A percentile compares a stretch with the other conserved stretches of the same genome.
Evolutionary conservation across 352 stramenopile genomes (phyloP).

Genomic region (Phytopythium ostracodes): DNA sequence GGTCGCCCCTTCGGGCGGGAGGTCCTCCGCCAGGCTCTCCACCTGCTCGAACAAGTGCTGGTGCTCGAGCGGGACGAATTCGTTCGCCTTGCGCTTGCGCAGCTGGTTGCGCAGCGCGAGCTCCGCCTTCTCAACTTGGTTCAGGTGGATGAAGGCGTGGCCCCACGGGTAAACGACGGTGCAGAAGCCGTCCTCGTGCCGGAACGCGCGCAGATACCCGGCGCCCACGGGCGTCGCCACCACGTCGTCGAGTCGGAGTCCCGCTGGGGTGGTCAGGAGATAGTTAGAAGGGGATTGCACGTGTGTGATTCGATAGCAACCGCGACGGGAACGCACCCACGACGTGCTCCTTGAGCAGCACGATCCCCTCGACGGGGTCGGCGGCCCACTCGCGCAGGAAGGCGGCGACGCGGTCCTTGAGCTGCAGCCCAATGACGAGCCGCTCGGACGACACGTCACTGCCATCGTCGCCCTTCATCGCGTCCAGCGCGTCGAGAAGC

Average conservation of each 20-base stretch:
- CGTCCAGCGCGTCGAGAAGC: conserved; percentile 18
- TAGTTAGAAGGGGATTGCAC: too few relatives aligned
- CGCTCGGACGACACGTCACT: conserved; percentile 13
- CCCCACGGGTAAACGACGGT: conserved; percentile 72
- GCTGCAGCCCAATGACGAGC: conserved; percentile 40
- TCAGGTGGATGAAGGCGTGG: conserved; percentile 62
- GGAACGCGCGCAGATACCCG: conserved; percentile 59
- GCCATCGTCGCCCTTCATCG: conserved; percentile 5
- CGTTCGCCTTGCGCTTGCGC: conserved; percentile 43
- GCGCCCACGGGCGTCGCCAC: conserved; percentile 56
- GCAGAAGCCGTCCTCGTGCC: conserved; percentile 53
- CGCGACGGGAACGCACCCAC: conserved; percentile 29
- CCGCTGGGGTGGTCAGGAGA: conserved; percentile 9
- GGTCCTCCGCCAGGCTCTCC: conserved; percentile 49
- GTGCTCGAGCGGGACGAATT: conserved; percentile 58
- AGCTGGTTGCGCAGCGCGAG: conserved; percentile 27
- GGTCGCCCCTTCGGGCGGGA: conserved; percentile 13
- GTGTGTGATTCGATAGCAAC: too few relatives aligned
- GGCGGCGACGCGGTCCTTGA: conserved; percentile 69
- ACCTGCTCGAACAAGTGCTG: conserved; percentile 72
- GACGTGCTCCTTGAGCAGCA: conserved; percentile 66
- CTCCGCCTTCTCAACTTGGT: conserved; percentile 43
- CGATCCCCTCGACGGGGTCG: conserved; percentile 66
- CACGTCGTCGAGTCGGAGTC: conserved; percentile 55
- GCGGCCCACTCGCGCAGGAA: conserved; percentile 67